Base-by-base conservation (phyloP, 106 monocot species). In the Phalaenopsis equestris region DNA sequence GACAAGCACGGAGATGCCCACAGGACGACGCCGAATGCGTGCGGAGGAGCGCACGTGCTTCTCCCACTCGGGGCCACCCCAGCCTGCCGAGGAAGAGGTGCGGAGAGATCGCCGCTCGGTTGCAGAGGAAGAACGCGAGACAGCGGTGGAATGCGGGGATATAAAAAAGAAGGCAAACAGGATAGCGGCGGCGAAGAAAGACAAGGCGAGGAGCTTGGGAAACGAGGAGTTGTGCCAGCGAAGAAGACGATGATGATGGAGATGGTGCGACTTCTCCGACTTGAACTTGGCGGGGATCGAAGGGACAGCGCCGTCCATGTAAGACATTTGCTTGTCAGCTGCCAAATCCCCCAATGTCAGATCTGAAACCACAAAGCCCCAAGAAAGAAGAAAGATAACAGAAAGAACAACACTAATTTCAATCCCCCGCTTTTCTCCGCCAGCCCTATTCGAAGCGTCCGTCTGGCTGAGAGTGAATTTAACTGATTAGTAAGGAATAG, bases 31-130 rank as follows among this genome's bases (percentile, higher is more conserved):
- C 36, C 76, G 76, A 67, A 82, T 72, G n/a, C 77, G 67, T 43
- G 77, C 82, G 39, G 82, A 82, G 70, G 24, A 65, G 38, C 82
- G 77, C 10, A 82, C 82, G 39, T 47, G 65, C 41, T 82, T 82
- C 77, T 82, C 82, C 82, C 82, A 82, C 41, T 47, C 48, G 77
- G 68, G 39, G 2, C 82, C 82, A 67, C 82, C 82, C 76, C 77
- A 82, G 11, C 75, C 21, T 5, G 65, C 12, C 11, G 41, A 18
- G 65, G 46, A 42, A 67, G 49, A 70, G 72, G 65, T 76, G 23
- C 75, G 19, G 46, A 77, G 76, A 0, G 77, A 78, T 1, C 82
- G 77, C 52, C 82, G 82, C 43, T 57, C 56, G 47, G 65, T 11
- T 3, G 3, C n/a, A 15, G 70, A 55, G 67, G 65, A 49, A 43